A percentile compares a stretch with the other conserved stretches of the same genome.
Evolutionary conservation across 495 filamentous ascomycete genomes (phyloP).

Genomic region (Trichoderma gamsii): DNA sequence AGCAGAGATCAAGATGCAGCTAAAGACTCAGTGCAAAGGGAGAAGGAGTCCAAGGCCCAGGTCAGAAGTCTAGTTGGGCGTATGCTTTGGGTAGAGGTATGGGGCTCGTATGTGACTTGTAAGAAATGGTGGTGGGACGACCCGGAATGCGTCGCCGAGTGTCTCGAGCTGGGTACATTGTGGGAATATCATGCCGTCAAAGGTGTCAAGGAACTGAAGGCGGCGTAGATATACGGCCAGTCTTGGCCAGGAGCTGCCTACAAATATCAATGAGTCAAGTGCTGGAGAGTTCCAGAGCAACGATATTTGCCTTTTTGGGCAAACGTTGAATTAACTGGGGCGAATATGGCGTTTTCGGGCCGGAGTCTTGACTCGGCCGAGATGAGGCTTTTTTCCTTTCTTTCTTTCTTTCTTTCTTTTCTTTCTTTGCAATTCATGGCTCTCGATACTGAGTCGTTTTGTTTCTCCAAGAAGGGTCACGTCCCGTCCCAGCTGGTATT

Average conservation of each 20-base stretch:
- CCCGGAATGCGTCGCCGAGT: slow-evolving; percentile 40
- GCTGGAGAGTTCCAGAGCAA: neutral
- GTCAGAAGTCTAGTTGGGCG: slow-evolving; percentile 34
- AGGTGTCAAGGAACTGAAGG: slow-evolving; percentile 32
- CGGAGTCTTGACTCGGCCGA: neutral
- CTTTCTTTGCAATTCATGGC: neutral
- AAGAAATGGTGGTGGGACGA: slow-evolving; percentile 50
- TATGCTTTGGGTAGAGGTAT: slow-evolving; percentile 41
- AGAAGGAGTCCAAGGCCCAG: slow-evolving; percentile 24
- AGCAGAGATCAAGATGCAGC: neutral
- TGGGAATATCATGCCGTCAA: slow-evolving; percentile 44
- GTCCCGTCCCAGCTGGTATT: neutral
- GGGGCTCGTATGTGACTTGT: slow-evolving; percentile 40
- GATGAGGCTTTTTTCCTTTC: neutral
- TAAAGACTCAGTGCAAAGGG: slow-evolving; percentile 13
- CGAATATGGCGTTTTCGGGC: neutral
- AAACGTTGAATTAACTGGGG: neutral
- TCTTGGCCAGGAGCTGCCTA: neutral
- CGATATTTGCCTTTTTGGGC: neutral
- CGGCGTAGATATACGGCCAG: neutral
- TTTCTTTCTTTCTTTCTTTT: neutral
- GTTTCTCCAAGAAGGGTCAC: neutral
- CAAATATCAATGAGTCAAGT: neutral
- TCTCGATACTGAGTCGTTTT: neutral
- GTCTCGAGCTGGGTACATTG: slow-evolving; percentile 36